A percentile compares a stretch with the other conserved stretches of the same genome.
These are phyloP conservation scores for Aspergillus fischeri DNA, from an alignment of 2,329 filamentous ascomycete species.

Conservation along the genomic window DNA sequence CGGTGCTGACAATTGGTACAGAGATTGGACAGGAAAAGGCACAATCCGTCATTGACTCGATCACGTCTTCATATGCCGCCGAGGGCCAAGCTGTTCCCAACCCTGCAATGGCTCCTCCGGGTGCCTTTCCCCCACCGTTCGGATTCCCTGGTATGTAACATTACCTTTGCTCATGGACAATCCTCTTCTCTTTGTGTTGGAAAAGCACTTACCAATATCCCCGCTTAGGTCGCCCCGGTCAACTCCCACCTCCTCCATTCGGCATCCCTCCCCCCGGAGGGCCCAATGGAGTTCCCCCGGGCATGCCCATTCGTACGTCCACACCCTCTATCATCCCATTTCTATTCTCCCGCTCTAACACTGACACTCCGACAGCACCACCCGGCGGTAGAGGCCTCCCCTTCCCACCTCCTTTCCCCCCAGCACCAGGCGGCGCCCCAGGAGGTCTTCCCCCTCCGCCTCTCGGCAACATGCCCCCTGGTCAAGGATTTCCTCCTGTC, in stretches of 20 bases:
- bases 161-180: not conserved
- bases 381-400: conserved; percentile 53
- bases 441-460: conserved; percentile 30
- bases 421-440: conserved; percentile 30
- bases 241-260: conserved; percentile 57
- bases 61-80: conserved; percentile 90
- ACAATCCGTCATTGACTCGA: conserved; percentile 96
- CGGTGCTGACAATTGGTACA: conserved; percentile 32
- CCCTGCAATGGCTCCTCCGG: conserved; percentile 68
- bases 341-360: conserved; percentile 8
- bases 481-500: conserved; percentile 41
- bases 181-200: not conserved
- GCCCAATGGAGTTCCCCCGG: conserved; percentile 34
- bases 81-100: conserved; percentile 86
- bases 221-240: conserved; percentile 30
- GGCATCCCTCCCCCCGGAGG: conserved; percentile 45
- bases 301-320: conserved; percentile 53
- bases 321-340: not conserved
- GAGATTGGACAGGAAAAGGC: conserved; percentile 98
- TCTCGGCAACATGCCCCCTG: conserved; percentile 38
- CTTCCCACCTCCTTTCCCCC: conserved; percentile 47
- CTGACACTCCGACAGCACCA: conserved; percentile 44
- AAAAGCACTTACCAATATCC: not conserved
- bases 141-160: conserved; percentile 56
- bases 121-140: conserved; percentile 53